Percentiles rank a stretch among this genome's conserved stretches.
Evolutionary conservation across 2,329 filamentous ascomycete genomes (phyloP).

Genomic region (Epichloe glyceriae): DNA sequence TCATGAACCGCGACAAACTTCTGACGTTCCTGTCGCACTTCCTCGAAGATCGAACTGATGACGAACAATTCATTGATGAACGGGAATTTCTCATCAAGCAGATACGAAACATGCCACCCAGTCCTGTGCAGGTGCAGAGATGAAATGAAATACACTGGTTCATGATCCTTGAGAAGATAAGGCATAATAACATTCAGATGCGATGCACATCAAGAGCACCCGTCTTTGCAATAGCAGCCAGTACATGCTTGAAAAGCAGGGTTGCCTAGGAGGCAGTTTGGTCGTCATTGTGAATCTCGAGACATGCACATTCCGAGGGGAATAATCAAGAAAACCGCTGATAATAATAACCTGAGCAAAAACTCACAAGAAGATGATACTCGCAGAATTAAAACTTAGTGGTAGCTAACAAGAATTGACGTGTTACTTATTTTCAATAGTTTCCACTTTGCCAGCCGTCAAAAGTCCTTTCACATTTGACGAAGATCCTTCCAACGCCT

Average conservation of each 20-base stretch:
- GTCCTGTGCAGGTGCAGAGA: constrained; percentile 40
- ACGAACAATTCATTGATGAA: constrained; percentile 97
- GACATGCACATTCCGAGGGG: not conserved
- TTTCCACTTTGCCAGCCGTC: not conserved
- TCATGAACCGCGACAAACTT: constrained; percentile 90
- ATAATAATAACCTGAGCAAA: not conserved
- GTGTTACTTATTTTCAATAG: not conserved
- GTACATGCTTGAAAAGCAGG: not conserved
- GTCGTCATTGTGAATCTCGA: not conserved
- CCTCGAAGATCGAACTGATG: constrained; percentile 86
- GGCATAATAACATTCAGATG: not conserved
- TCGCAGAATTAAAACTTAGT: not conserved
- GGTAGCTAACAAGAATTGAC: not conserved
- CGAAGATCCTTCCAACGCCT: not conserved
- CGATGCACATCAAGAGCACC: not conserved
- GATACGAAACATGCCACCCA: constrained; percentile 57
- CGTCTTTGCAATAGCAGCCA: not conserved
- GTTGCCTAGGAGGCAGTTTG: not conserved
- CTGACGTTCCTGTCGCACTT: constrained; percentile 83
- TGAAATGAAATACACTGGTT: constrained; percentile 9
- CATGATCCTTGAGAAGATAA: not conserved
- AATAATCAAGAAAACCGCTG: not conserved
- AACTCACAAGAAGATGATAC: not conserved
- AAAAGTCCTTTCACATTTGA: not conserved
- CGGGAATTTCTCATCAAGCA: constrained; percentile 94